These are phyloP conservation scores for Sporothrix phasma DNA, from an alignment of 2,329 filamentous ascomycete genomes.

Conservation along the genomic window DNA sequence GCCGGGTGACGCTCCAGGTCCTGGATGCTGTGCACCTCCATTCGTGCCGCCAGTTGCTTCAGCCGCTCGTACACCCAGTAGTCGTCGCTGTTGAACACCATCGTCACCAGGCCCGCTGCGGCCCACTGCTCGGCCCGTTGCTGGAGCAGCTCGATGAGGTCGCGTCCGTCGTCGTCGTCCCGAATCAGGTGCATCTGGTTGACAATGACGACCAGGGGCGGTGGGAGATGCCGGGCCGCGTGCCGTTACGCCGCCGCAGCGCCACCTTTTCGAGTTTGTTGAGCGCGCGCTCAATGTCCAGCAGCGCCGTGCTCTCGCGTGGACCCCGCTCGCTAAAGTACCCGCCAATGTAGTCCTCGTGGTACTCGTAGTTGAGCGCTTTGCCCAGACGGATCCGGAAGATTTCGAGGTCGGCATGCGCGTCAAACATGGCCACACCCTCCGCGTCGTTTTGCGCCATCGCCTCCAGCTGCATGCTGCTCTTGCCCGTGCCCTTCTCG, in stretches of 20 bases:
- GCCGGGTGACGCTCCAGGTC: constrained; percentile 75
- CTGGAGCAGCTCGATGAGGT: constrained; percentile 87
- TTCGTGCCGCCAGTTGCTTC: constrained; percentile 83
- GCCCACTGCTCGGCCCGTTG: constrained; percentile 96
- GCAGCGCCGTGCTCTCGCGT: constrained; percentile 77
- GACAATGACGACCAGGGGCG: constrained; percentile 80
- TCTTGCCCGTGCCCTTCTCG: constrained; percentile 95
- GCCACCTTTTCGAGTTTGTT: constrained; percentile 98
- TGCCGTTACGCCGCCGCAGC: constrained; percentile 51
- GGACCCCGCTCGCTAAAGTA: constrained; percentile 93
- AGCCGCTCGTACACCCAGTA: constrained; percentile 97
- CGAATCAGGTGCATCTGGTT: constrained; percentile 88
- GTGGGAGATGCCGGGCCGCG: constrained; percentile 33
- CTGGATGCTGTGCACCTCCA: constrained; percentile 82
- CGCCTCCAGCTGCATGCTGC: constrained; percentile 86
- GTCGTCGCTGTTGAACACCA: constrained; percentile 93
- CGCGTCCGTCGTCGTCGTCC: constrained; percentile 85
- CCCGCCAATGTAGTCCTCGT: constrained; percentile 94
- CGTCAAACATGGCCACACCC: constrained; percentile 89
- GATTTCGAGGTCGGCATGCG: constrained; percentile 88
- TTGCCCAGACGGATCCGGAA: constrained; percentile 89
- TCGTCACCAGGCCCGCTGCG: constrained; percentile 77
- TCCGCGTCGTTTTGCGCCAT: constrained; percentile 90
- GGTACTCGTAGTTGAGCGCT: constrained; percentile 89
- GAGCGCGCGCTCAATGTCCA: constrained; percentile 92